Conservation (phyloP, 2,329 filamentous ascomycete species). For the Neopestalotiopsis rosae region DNA sequence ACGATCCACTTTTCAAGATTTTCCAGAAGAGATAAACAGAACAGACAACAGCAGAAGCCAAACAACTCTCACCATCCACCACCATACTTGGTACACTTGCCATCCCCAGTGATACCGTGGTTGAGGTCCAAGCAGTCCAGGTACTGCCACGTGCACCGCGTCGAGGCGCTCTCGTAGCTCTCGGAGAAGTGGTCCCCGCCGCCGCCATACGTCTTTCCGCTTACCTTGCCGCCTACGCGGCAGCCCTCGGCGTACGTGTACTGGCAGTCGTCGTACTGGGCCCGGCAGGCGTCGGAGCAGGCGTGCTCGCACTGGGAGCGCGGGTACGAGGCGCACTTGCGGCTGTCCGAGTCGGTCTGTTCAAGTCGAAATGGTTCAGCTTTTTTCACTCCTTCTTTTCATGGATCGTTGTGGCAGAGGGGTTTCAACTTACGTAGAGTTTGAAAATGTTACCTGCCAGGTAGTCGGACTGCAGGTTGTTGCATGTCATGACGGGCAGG, state of each 20-base stretch:
- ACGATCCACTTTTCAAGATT: neutral
- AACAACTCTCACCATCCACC: neutral
- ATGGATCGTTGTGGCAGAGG: too few species aligned
- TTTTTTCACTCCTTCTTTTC: too few species aligned
- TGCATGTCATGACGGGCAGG: conserved; percentile 60
- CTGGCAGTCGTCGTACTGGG: conserved; percentile 55
- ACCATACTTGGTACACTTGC: conserved; percentile 42
- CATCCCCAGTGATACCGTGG: conserved; percentile 38
- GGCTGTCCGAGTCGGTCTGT: conserved; percentile 42
- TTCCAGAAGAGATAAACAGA: too few species aligned
- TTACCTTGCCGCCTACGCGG: conserved; percentile 34
- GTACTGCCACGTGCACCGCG: conserved; percentile 56
- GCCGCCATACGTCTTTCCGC: conserved; percentile 27
- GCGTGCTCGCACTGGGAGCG: conserved; percentile 43
- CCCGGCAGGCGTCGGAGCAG: conserved; percentile 58
- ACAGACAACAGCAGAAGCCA: neutral
- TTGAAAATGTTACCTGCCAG: conserved; percentile 53
- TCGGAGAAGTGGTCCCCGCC: conserved; percentile 30
- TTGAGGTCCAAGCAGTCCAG: conserved; percentile 53
- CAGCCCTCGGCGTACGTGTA: conserved; percentile 56
- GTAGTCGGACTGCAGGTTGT: conserved; percentile 50
- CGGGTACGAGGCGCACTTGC: conserved; percentile 50
- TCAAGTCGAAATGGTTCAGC: too few species aligned
- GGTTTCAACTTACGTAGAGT: conserved; percentile 43
- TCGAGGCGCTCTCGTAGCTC: conserved; percentile 34